Percentiles rank a stretch among this genome's conserved stretches.
phyloP scores from a whole-genome alignment of 2,329 filamentous ascomycete genomes.

The Cercospora zeina region DNA sequence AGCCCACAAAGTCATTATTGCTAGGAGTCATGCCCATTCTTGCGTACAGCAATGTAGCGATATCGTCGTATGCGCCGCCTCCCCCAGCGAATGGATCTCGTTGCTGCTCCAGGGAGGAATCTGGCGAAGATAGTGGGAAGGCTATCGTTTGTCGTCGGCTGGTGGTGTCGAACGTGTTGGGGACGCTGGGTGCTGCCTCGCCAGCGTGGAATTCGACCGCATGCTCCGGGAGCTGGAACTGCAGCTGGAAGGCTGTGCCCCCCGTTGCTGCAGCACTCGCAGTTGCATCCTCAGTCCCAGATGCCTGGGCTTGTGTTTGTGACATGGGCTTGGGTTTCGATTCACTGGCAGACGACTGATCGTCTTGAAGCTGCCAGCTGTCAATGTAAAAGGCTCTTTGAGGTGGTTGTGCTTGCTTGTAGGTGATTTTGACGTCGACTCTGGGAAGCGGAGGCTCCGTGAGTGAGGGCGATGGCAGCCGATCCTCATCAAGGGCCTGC shows the following conservation, averaged over 20 bases:
- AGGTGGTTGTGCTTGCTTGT: slow-evolving; percentile 6
- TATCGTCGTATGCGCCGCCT: slow-evolving; percentile 18
- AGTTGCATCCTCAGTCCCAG: neutral
- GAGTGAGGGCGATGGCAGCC: slow-evolving; percentile 4
- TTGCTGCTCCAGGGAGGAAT: slow-evolving; percentile 9
- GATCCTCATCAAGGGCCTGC: neutral
- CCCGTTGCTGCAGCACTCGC: neutral
- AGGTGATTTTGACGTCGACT: slow-evolving; percentile 11
- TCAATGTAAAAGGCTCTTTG: slow-evolving; percentile 15
- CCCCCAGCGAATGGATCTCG: slow-evolving; percentile 13
- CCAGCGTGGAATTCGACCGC: neutral
- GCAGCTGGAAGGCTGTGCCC: neutral
- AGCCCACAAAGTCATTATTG: slow-evolving; percentile 8
- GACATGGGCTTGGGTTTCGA: neutral
- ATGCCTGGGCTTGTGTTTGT: neutral
- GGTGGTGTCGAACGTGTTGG: neutral
- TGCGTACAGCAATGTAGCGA: slow-evolving; percentile 13
- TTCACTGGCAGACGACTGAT: neutral
- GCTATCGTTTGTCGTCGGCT: slow-evolving; percentile 20
- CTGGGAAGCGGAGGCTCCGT: slow-evolving; percentile 1
- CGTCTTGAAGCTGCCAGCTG: slow-evolving; percentile 16
- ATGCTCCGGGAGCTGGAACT: neutral
- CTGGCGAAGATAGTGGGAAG: slow-evolving; percentile 9
- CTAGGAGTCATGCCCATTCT: slow-evolving; percentile 9
- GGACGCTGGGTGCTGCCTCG: neutral